A percentile compares a stretch with the other conserved stretches of the same genome.
These are phyloP conservation scores for Limnanthes douglasii DNA, from an alignment of 345 rosid genomes.

Conservation along the genomic window DNA sequence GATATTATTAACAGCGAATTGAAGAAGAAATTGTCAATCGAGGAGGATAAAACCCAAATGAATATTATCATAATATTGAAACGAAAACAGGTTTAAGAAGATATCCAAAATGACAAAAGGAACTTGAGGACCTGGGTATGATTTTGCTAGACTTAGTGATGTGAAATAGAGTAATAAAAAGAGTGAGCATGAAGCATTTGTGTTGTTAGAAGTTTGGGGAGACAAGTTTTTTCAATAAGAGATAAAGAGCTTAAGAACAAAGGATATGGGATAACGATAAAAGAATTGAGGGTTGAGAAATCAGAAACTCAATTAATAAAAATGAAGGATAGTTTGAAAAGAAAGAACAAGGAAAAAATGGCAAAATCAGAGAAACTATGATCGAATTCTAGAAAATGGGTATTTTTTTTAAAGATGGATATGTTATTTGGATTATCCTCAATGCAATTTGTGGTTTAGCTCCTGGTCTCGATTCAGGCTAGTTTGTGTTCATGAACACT, in stretches of 20 bases:
- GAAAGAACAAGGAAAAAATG: conserved; percentile 90
- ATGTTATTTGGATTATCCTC: conserved; percentile 47
- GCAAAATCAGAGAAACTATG: conserved; percentile 25
- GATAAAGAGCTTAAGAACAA: conserved; percentile 78
- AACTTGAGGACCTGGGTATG: conserved; percentile 59
- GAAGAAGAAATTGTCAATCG: conserved; percentile 23
- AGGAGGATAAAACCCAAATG: conserved; percentile 22
- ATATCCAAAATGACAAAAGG: conserved; percentile 62
- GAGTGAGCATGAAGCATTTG: conserved; percentile 84
- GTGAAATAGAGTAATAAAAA: conserved; percentile 63
- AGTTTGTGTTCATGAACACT: conserved; percentile 62
- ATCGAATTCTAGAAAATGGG: conserved; percentile 49
- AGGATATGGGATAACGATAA: conserved; percentile 88
- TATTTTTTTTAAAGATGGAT: conserved; percentile 79
- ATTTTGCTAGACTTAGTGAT: conserved; percentile 52
- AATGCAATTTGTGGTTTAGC: conserved; percentile 55
- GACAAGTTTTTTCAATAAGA: conserved; percentile 73
- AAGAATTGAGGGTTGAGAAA: conserved; percentile 52
- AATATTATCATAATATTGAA: conserved; percentile 12
- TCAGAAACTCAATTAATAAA: conserved; percentile 79
- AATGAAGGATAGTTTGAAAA: conserved; percentile 78
- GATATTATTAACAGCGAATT: conserved; percentile 3
- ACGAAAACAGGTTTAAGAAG: conserved; percentile 23
- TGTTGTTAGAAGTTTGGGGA: conserved; percentile 85
- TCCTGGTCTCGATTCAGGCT: conserved; percentile 85